phyloP scores from a whole-genome alignment of 768 basidiomycete species.

The Mycena haematopus region DNA sequence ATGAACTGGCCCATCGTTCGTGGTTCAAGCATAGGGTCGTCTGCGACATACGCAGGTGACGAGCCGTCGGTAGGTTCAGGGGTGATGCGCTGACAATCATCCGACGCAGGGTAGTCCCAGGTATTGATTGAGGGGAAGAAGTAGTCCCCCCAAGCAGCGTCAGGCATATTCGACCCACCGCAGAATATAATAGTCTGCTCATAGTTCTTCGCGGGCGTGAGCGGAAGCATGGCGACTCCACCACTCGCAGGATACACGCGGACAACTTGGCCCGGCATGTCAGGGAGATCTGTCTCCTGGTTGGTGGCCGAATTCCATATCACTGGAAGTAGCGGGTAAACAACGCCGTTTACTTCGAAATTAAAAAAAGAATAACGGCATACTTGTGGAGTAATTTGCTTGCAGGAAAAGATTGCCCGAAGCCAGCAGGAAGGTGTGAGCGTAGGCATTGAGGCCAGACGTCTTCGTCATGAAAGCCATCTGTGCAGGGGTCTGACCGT shows the following conservation, averaged over 20 bases:
- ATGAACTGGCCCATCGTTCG: constrained; percentile 96
- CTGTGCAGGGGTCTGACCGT: constrained; percentile 49
- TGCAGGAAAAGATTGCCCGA: constrained; percentile 84
- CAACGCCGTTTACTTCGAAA: no score
- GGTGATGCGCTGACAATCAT: constrained; percentile 82
- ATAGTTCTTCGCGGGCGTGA: constrained; percentile 90
- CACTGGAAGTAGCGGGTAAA: no score
- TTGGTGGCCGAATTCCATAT: constrained; percentile 65
- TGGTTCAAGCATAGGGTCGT: constrained; percentile 76
- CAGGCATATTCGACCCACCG: constrained; percentile 79
- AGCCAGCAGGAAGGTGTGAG: constrained; percentile 71
- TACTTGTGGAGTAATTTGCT: constrained; percentile 79
- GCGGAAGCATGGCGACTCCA: constrained; percentile 86
- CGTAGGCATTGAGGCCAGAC: constrained; percentile 80
- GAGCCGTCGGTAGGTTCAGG: constrained; percentile 83
- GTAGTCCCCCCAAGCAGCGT: constrained; percentile 78
- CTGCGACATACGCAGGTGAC: constrained; percentile 62
- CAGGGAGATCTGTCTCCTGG: constrained; percentile 64
- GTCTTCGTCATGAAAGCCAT: constrained; percentile 75
- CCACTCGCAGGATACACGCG: constrained; percentile 54
- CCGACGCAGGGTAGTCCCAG: constrained; percentile 70
- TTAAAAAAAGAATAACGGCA: constrained; percentile 37
- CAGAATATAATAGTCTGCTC: constrained; percentile 88
- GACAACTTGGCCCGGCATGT: constrained; percentile 74
- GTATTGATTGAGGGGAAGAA: constrained; percentile 75